Conservation (phyloP, 1,284 basidiomycete genomes). For the Ustilago cynodontis region DNA sequence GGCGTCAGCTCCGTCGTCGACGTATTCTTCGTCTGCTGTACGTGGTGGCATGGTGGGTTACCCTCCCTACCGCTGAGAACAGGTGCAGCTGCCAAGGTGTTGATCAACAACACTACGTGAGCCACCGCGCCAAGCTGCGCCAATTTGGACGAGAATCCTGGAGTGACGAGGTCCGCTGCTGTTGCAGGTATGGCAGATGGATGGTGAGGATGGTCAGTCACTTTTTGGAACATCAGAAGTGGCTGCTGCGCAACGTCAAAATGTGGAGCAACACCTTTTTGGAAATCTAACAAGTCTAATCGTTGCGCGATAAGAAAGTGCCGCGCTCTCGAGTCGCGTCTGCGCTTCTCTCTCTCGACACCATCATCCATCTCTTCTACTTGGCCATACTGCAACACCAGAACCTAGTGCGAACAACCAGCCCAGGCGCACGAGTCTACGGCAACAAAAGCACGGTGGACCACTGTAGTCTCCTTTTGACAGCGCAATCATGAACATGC, state of each 20-base stretch:
- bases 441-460: too few relatives aligned
- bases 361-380: constrained; percentile 13
- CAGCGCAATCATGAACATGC: constrained; percentile 39
- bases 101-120: not conserved
- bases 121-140: not conserved
- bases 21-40: constrained; percentile 48
- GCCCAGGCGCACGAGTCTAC: too few relatives aligned
- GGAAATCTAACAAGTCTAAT: constrained; percentile 14
- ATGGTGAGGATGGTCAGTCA: constrained; percentile 11
- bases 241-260: constrained; percentile 8
- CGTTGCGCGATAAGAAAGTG: not conserved
- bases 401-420: not conserved
- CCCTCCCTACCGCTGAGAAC: not conserved
- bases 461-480: not conserved
- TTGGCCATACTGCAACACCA: not conserved
- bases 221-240: not conserved
- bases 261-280: constrained; percentile 18
- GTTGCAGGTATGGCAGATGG: not conserved
- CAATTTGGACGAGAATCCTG: not conserved
- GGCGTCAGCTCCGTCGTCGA: constrained; percentile 42
- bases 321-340: constrained; percentile 22
- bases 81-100: not conserved
- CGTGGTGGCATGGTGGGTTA: constrained; percentile 37
- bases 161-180: not conserved
- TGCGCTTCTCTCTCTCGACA: not conserved